A percentile compares a stretch with the other conserved stretches of the same genome.
phyloP scores from a whole-genome alignment of 75 land plant species.

The Adiantum capillusveneris region DNA sequence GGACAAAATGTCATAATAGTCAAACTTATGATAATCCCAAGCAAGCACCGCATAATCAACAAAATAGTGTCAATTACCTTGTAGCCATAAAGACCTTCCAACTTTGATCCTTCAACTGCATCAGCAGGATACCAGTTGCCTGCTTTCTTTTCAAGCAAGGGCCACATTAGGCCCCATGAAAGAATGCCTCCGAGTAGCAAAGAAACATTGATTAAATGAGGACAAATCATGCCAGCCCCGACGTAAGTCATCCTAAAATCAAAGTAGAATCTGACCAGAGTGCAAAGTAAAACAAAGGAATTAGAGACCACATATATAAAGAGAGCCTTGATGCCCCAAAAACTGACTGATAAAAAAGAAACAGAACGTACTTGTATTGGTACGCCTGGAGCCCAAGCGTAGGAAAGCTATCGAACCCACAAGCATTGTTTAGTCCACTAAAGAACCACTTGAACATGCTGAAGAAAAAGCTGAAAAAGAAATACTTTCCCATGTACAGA shows the following conservation, averaged over 20 bases:
- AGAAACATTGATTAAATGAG: slow-evolving; percentile 60
- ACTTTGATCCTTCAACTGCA: slow-evolving; percentile 3
- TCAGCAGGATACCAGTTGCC: slow-evolving; percentile 59
- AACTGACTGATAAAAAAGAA: too few relatives aligned
- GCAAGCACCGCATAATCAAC: too few relatives aligned
- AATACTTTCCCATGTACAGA: slow-evolving; percentile 35
- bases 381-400: slow-evolving; percentile 62
- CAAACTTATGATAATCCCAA: too few relatives aligned
- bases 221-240: slow-evolving; percentile 83
- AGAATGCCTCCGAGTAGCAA: slow-evolving; percentile 47
- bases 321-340: too few relatives aligned
- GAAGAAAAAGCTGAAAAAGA: slow-evolving; percentile 50
- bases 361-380: slow-evolving; percentile 13
- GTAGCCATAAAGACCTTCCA: slow-evolving; percentile 76
- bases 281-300: too few relatives aligned
- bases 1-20: too few relatives aligned
- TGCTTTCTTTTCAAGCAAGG: slow-evolving; percentile 36
- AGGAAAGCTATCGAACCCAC: slow-evolving; percentile 68
- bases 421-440: slow-evolving; percentile 43
- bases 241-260: slow-evolving; percentile 73
- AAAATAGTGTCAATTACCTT: too few relatives aligned
- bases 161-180: slow-evolving; percentile 86
- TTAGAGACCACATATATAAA: too few relatives aligned
- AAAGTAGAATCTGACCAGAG: slow-evolving; percentile 69
- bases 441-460: slow-evolving; percentile 79